Evolutionary conservation across 306 rosid genomes (phyloP).

Genomic region (Cicer pinnatifidum): DNA sequence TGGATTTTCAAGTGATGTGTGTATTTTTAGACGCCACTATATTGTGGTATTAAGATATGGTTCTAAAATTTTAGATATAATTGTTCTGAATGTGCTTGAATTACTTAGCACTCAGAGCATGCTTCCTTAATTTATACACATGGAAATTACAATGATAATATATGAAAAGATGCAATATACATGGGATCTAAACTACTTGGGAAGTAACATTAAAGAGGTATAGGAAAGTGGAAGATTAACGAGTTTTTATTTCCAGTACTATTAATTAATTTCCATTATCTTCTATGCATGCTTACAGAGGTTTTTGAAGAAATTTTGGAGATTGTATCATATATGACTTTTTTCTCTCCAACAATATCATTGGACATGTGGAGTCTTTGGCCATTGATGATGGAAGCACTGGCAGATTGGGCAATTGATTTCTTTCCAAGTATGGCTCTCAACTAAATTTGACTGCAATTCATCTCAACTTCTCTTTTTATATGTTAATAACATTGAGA

Average conservation of each 20-base stretch:
- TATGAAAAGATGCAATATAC: constrained; percentile 7
- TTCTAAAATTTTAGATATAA: constrained; percentile 25
- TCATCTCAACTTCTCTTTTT: constrained; percentile 30
- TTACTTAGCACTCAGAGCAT: background rate
- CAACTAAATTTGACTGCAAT: constrained; percentile 26
- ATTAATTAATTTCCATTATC: constrained; percentile 1
- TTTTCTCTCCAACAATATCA: constrained; percentile 91
- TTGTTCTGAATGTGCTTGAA: background rate
- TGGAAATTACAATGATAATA: background rate
- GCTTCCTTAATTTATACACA: background rate
- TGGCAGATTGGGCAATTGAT: constrained; percentile 93
- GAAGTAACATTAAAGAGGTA: no score
- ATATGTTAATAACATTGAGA: constrained; percentile 5
- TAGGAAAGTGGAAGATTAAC: no score
- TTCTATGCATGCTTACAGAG: constrained; percentile 64
- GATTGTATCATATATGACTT: constrained; percentile 89
- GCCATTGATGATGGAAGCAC: constrained; percentile 94
- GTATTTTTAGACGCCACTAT: background rate
- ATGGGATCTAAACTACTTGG: background rate
- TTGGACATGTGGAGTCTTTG: constrained; percentile 96
- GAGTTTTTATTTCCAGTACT: no score
- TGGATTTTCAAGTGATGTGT: constrained; percentile 9
- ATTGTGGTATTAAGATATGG: background rate
- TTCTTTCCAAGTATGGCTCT: constrained; percentile 76
- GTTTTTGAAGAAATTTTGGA: constrained; percentile 97